A percentile compares a stretch with the other conserved stretches of the same genome.
Evolutionary conservation across 2,329 filamentous ascomycete genomes (phyloP).

Genomic region (Leptosphaerulina australis): DNA sequence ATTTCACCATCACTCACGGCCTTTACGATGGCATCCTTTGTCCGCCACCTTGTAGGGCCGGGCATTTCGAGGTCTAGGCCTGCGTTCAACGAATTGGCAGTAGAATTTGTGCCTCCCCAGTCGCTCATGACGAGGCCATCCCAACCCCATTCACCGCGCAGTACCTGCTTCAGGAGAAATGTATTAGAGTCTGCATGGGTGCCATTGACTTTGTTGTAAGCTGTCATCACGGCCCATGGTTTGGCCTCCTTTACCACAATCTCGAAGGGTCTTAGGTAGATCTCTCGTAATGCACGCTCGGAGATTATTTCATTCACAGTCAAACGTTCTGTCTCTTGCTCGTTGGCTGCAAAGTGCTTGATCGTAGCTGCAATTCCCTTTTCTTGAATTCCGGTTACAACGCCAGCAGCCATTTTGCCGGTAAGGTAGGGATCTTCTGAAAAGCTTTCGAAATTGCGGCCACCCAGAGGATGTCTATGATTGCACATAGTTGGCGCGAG

Average conservation of each 20-base stretch:
- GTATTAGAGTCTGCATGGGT: constrained; percentile 69
- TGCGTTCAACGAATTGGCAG: constrained; percentile 44
- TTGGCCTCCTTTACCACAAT: constrained; percentile 73
- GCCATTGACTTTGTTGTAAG: constrained; percentile 77
- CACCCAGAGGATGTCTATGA: constrained; percentile 78
- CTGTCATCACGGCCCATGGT: constrained; percentile 72
- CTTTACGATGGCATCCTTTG: constrained; percentile 64
- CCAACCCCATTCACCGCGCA: constrained; percentile 75
- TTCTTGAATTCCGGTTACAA: constrained; percentile 66
- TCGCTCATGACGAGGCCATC: constrained; percentile 71
- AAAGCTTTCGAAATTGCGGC: constrained; percentile 78
- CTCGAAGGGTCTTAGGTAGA: constrained; percentile 66
- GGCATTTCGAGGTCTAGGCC: constrained; percentile 50
- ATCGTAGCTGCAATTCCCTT: constrained; percentile 72
- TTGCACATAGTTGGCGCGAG: constrained; percentile 80
- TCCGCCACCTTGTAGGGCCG: constrained; percentile 68
- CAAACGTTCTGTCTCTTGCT: constrained; percentile 74
- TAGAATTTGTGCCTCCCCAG: constrained; percentile 58
- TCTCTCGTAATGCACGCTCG: constrained; percentile 64
- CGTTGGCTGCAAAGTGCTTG: constrained; percentile 74
- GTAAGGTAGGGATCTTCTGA: constrained; percentile 72
- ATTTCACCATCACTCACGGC: constrained; percentile 56
- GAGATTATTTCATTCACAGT: constrained; percentile 56
- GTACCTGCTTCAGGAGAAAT: constrained; percentile 68
- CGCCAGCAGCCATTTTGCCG: constrained; percentile 69